These are phyloP conservation scores for Teratosphaeria epicoccoides DNA, from an alignment of 2,329 filamentous ascomycete species.

Conservation along the genomic window DNA sequence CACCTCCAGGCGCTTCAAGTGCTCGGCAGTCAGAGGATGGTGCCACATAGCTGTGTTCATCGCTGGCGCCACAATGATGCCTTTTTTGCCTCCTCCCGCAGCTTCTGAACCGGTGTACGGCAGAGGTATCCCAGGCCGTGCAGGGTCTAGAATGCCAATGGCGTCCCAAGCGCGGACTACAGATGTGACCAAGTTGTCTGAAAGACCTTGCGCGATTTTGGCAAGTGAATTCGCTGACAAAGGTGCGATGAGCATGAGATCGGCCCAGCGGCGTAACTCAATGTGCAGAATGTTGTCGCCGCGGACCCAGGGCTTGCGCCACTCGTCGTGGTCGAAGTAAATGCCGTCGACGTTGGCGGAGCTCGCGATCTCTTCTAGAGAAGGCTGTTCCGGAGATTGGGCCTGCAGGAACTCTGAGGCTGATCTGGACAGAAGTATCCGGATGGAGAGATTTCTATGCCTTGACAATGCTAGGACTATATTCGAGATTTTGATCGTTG, in stretches of 20 bases:
- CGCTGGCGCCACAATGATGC: constrained; percentile 64
- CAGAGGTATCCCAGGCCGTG: constrained; percentile 13
- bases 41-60: constrained; percentile 92
- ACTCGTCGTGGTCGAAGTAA: constrained; percentile 79
- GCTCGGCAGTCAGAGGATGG: constrained; percentile 67
- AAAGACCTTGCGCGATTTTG: constrained; percentile 68
- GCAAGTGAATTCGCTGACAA: constrained; percentile 77
- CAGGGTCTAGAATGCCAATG: constrained; percentile 46
- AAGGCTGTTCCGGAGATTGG: constrained; percentile 67
- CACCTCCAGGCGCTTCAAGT: constrained; percentile 57
- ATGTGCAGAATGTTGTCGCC: constrained; percentile 82
- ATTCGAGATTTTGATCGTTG: constrained; percentile 63
- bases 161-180: constrained; percentile 85
- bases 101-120: constrained; percentile 2
- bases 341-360: constrained; percentile 68
- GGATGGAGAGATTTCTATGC: constrained; percentile 56
- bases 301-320: constrained; percentile 66
- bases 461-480: constrained; percentile 45
- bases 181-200: constrained; percentile 62
- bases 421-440: constrained; percentile 67
- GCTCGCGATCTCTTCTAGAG: constrained; percentile 45
- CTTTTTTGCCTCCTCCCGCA: constrained; percentile 40
- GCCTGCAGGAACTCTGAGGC: constrained; percentile 66
- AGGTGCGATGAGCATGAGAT: constrained; percentile 70
- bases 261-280: constrained; percentile 71